Evolutionary conservation across 352 stramenopile species (phyloP).

Genomic region (Hyaloperonospora arabidopsidis): DNA sequence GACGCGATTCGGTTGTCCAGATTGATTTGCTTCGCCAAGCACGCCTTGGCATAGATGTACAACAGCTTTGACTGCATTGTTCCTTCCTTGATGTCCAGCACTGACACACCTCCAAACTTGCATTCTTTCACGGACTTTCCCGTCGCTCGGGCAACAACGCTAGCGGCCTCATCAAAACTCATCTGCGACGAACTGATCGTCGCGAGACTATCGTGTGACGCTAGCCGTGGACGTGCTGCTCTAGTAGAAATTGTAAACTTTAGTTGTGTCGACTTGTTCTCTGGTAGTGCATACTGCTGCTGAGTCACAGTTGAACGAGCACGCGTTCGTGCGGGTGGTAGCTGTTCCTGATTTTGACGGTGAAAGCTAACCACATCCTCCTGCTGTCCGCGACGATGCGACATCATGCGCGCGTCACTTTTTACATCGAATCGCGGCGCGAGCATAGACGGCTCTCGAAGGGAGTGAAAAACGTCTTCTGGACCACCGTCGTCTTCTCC

Average conservation of each 20-base stretch:
- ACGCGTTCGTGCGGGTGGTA: slow-evolving; percentile 7
- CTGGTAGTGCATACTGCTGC: slow-evolving; percentile 9
- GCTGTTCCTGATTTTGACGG: slow-evolving; percentile 9
- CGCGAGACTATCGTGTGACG: slow-evolving; percentile 21
- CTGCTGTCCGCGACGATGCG: slow-evolving; percentile 13
- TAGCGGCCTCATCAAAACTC: slow-evolving; percentile 38
- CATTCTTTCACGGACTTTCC: slow-evolving; percentile 51
- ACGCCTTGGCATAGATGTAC: slow-evolving; percentile 67
- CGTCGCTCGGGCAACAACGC: slow-evolving; percentile 49
- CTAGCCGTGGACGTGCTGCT: slow-evolving; percentile 12
- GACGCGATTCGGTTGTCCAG: slow-evolving; percentile 13
- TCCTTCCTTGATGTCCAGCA: slow-evolving; percentile 56
- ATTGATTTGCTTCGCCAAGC: slow-evolving; percentile 50
- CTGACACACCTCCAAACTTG: slow-evolving; percentile 51
- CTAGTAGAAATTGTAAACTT: slow-evolving; percentile 1
- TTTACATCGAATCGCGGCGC: slow-evolving; percentile 23
- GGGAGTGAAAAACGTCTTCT: slow-evolving; percentile 22
- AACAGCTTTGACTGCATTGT: slow-evolving; percentile 61
- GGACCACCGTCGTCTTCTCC: slow-evolving; percentile 17
- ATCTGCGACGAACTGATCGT: slow-evolving; percentile 31
- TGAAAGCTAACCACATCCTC: slow-evolving; percentile 6
- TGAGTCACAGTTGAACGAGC: slow-evolving; percentile 12
- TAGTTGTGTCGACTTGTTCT: slow-evolving; percentile 9
- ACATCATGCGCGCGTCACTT: slow-evolving; percentile 23
- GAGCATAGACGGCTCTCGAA: slow-evolving; percentile 12